Base-by-base conservation (phyloP, 805 yeast species). In the Komagataella pastoris region DNA sequence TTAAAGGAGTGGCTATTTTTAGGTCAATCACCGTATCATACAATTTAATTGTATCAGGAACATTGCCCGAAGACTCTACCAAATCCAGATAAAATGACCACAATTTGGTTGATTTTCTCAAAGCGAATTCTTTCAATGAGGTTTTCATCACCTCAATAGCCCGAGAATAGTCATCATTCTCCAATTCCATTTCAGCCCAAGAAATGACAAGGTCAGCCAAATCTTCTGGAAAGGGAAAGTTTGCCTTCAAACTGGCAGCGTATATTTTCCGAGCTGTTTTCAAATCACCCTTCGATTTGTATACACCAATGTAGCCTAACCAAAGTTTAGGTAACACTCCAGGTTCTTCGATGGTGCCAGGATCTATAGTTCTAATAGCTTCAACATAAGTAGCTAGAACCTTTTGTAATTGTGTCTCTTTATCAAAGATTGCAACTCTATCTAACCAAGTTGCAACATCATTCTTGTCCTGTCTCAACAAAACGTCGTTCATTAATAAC, bases 81-180 rank as follows among this genome's bases (percentile, higher is more conserved):
- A 87, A 61, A 58, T 87, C 96, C 24, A 88, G 61, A 59, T 85
- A 87, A 55, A 78, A 76, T 3, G 77, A 66, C 97, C 97, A 90
- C 6, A 89, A 65, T 50, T 76, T 76, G 46, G 70, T 65, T 4
- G 86, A 79, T 57, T 79, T 81, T 62, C 77, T 81, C 7, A 84
- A 57, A 6, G 44, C 23, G 3, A 10, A 23, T 14, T 52, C 52
- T 6, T 44, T 45, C 3, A 73, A 55, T 0, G 73, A 66, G 18
- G 57, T 57, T 53, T 69, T 68, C 1, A 74, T 54, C 4, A 73
- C 62, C 0, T 57, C 52, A 3, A 72, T 49, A 0, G 79, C 65
- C 44, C 55, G 61, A 12, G 59, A 76, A 18, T 79, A 63, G 50
- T 80, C 72, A 19, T 71, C 77, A 17, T 68, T 65, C 21, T 74